Evolutionary conservation across 2,329 filamentous ascomycete genomes (phyloP).

Genomic region (Hypoxylon sp.): DNA sequence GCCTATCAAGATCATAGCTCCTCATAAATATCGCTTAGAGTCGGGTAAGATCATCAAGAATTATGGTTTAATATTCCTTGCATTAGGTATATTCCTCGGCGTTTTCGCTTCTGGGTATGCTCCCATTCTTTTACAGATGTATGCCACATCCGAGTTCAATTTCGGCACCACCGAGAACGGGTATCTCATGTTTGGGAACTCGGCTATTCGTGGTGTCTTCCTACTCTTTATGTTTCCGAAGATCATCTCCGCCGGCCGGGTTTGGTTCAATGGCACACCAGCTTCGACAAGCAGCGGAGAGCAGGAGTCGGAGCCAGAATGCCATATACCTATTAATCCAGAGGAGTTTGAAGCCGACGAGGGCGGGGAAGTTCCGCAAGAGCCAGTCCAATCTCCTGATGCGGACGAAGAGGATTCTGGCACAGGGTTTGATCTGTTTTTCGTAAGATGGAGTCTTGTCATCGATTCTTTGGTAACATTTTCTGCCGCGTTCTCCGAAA

Average conservation of each 20-base stretch:
- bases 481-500: conserved; percentile 70
- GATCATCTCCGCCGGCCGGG: conserved; percentile 64
- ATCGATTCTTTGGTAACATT: conserved; percentile 75
- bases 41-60: conserved; percentile 67
- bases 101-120: conserved; percentile 78
- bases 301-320: conserved; percentile 18
- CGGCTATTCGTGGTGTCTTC: conserved; percentile 67
- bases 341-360: conserved; percentile 45
- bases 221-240: conserved; percentile 67
- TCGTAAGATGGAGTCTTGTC: conserved; percentile 74
- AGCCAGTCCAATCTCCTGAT: conserved; percentile 45
- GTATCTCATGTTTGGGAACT: conserved; percentile 68
- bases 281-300: conserved; percentile 14
- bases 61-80: conserved; percentile 74
- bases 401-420: conserved; percentile 49
- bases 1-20: conserved; percentile 71
- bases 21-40: conserved; percentile 65
- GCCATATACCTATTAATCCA: conserved; percentile 44
- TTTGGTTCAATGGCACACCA: conserved; percentile 51
- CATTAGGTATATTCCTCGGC: conserved; percentile 74
- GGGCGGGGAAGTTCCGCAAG: conserved; percentile 47
- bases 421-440: conserved; percentile 73
- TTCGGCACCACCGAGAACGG: conserved; percentile 70
- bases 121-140: conserved; percentile 71
- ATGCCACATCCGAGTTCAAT: conserved; percentile 67